Evolutionary conservation across 192 early-diverging fungal genomes (phyloP).

Genomic region (Podila horticola): DNA sequence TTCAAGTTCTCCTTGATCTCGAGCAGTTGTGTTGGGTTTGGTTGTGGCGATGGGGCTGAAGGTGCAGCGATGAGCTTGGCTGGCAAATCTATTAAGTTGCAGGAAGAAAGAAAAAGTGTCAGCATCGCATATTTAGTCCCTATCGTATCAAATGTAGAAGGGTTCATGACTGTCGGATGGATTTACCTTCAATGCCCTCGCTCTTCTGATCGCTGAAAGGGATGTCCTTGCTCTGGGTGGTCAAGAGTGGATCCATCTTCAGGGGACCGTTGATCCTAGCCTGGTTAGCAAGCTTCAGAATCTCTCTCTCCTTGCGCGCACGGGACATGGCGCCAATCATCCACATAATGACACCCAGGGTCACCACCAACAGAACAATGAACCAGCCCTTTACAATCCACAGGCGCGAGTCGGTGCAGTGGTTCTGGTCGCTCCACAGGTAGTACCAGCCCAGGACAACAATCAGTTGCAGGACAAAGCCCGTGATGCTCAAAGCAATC

Average conservation of each 20-base stretch:
- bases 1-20: no score
- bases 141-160: no score
- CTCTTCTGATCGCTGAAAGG: not conserved
- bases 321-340: conserved; percentile 11
- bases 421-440: conserved; percentile 20
- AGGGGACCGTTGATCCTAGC: not conserved
- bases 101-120: no score
- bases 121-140: no score
- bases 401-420: conserved; percentile 2
- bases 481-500: not conserved
- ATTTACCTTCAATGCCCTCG: no score
- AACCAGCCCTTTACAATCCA: conserved; percentile 33
- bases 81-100: no score
- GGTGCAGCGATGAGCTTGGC: no score
- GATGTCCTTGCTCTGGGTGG: not conserved
- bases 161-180: no score
- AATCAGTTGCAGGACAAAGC: not conserved
- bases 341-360: conserved; percentile 1
- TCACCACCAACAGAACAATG: conserved; percentile 11
- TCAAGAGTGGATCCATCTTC: not conserved
- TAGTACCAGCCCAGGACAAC: conserved; percentile 21
- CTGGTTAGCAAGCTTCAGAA: not conserved
- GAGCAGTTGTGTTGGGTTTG: no score
- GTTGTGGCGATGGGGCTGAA: no score
- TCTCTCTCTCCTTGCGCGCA: conserved; percentile 10